A percentile compares a stretch with the other conserved stretches of the same genome.
These are phyloP conservation scores for Aspergillus fructus DNA, from an alignment of 2,329 filamentous ascomycete genomes.

Conservation along the genomic window DNA sequence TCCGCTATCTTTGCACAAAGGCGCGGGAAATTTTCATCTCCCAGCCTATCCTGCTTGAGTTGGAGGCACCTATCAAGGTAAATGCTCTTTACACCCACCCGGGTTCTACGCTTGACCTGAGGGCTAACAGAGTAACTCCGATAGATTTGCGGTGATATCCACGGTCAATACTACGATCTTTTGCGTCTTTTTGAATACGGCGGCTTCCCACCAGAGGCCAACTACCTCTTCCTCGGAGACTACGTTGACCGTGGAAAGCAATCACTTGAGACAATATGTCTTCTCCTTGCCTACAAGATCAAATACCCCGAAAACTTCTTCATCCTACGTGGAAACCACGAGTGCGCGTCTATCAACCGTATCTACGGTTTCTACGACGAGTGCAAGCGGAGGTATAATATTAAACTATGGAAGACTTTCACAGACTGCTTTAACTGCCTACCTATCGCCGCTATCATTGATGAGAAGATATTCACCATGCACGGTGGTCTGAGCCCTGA, in stretches of 20 bases:
- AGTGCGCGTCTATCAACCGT: slow-evolving; percentile 97
- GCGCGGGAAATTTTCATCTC: slow-evolving; percentile 99
- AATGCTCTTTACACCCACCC: not conserved
- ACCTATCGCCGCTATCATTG: slow-evolving; percentile 96
- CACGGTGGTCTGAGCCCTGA: slow-evolving; percentile 96
- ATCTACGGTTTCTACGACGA: slow-evolving; percentile 99
- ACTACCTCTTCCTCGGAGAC: slow-evolving; percentile 98
- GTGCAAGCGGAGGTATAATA: slow-evolving; percentile 98
- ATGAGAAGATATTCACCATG: slow-evolving; percentile 99
- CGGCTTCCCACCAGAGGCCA: slow-evolving; percentile 95
- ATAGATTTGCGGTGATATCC: slow-evolving; percentile 98
- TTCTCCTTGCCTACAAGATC: slow-evolving; percentile 98
- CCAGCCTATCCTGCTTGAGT: slow-evolving; percentile 94
- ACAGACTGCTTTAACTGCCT: slow-evolving; percentile 99
- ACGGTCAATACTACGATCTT: slow-evolving; percentile 98
- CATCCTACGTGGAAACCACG: slow-evolving; percentile 96
- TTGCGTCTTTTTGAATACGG: slow-evolving; percentile 97
- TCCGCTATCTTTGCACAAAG: slow-evolving; percentile 96
- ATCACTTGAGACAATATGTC: slow-evolving; percentile 96
- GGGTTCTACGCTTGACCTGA: not conserved
- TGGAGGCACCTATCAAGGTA: slow-evolving; percentile 99
- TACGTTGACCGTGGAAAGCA: slow-evolving; percentile 99
- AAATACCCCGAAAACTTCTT: slow-evolving; percentile 99
- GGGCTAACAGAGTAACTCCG: slow-evolving; percentile 17
- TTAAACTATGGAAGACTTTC: slow-evolving; percentile 99